Base-by-base conservation (phyloP, 2,329 filamentous ascomycete genomes). In the Ophiocordyceps camponoti-leonardi region DNA sequence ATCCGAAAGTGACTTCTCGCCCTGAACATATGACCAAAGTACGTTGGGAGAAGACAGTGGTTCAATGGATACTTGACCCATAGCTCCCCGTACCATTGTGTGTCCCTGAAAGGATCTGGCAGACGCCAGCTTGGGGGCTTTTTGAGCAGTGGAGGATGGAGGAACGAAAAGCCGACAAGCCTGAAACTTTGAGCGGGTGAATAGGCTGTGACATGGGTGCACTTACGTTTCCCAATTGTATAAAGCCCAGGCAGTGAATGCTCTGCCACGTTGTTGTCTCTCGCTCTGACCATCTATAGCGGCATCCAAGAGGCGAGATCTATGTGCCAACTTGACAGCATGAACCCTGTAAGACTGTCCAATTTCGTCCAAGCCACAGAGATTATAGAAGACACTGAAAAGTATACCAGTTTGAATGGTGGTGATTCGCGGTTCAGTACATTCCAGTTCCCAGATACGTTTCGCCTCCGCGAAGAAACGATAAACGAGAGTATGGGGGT, bases 391-490 rank as follows among this genome's bases (percentile, higher is more conserved):
- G 0, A 61, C 46, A 14, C 55, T 55, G 7, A 66, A 54, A 2
- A 66, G 45, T 0, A 60, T 52, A 0, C 57, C 60, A 1, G 64
- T 58, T 43, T 67, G 62, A 1, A 64, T 52, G 0, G 61, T 65
- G 0, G 62, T 63, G 7, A 67, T 48, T 5, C 50, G 50, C 0
- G 53, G 47, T 4, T 51, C 45, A 7, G 47, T 48, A 33, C 54
- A 48, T 42, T 65, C 59, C 0, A 63, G 45, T 18, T 67, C 61
- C 59, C 63, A 63, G 3, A 67, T 47, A 2, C 63, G 57, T 28
- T 58, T 61, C 0, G 63, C 62, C 49, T 67, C 64, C 0, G 61
- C 59, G 4, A 61, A 46, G 19, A 67, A 67, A 2, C 56, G 55
- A 26, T 65, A 66, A 0, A 48, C 41, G 0, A 64, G 49, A 1